phyloP scores from a whole-genome alignment of 75 land plant species.

The Sequoiadendron giganteum region DNA sequence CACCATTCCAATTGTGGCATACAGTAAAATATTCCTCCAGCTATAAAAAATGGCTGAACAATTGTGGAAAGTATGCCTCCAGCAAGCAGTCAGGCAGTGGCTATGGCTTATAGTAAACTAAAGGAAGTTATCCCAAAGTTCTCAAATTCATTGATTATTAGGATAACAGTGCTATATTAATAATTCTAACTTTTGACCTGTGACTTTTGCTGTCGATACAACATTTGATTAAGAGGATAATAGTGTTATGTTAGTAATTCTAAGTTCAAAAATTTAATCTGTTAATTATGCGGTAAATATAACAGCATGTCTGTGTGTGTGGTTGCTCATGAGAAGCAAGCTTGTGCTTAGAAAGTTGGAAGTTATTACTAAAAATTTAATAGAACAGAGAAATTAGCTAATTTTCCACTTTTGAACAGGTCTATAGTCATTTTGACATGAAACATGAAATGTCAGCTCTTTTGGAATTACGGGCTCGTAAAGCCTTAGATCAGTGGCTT shows the following conservation, averaged over 20 bases:
- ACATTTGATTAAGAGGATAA: background rate
- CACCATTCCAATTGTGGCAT: background rate
- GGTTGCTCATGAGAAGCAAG: background rate
- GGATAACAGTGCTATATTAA: background rate
- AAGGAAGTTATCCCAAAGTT: background rate
- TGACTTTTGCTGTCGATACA: background rate
- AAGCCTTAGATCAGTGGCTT: constrained; percentile 54
- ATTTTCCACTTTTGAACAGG: constrained; percentile 39
- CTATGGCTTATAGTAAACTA: background rate
- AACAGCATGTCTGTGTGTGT: background rate
- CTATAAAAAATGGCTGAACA: background rate
- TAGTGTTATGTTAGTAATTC: background rate
- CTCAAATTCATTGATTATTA: background rate
- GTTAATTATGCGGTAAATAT: background rate
- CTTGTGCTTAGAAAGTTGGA: background rate
- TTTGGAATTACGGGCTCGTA: constrained; percentile 66
- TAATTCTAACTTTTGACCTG: background rate
- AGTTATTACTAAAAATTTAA: background rate
- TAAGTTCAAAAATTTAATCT: background rate
- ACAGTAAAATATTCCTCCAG: background rate
- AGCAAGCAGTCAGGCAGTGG: background rate
- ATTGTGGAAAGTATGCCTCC: background rate
- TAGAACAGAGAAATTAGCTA: background rate
- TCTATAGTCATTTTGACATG: constrained; percentile 94
- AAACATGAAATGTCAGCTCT: constrained; percentile 89